These are phyloP conservation scores for Metarhizium robertsii DNA, from an alignment of 2,329 filamentous ascomycete genomes.

Conservation along the genomic window DNA sequence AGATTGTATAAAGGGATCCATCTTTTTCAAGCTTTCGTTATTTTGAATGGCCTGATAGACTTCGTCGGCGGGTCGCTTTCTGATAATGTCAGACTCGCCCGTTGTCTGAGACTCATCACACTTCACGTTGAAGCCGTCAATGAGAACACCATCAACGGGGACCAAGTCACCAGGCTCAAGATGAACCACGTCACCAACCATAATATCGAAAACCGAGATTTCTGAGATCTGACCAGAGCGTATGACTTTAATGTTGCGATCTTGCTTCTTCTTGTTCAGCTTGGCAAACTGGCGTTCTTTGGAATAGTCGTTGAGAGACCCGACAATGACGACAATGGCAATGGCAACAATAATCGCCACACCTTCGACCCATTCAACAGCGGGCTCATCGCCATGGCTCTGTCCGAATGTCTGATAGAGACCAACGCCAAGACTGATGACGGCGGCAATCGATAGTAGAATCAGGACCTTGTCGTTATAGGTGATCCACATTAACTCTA, in stretches of 20 bases:
- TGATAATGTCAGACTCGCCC: conserved; percentile 69
- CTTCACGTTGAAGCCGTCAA: conserved; percentile 64
- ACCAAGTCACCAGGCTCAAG: conserved; percentile 69
- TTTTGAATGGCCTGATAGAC: conserved; percentile 62
- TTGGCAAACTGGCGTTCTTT: conserved; percentile 74
- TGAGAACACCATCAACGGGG: conserved; percentile 64
- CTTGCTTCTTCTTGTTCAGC: conserved; percentile 70
- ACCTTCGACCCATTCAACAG: conserved; percentile 72
- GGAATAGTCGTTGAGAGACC: conserved; percentile 70
- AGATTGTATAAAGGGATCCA: conserved; percentile 81
- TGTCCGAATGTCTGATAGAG: conserved; percentile 65
- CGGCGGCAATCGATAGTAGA: conserved; percentile 59
- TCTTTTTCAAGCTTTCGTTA: conserved; percentile 56
- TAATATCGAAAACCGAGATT: conserved; percentile 58
- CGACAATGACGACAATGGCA: conserved; percentile 65
- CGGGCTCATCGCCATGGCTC: conserved; percentile 41
- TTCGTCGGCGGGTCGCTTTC: conserved; percentile 57
- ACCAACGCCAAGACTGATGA: conserved; percentile 64
- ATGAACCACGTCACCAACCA: conserved; percentile 62
- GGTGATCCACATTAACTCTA: conserved; percentile 71
- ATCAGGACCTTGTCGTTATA: conserved; percentile 79
- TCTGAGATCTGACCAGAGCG: conserved; percentile 63
- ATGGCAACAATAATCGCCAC: conserved; percentile 78
- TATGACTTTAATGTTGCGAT: conserved; percentile 61
- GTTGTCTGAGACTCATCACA: conserved; percentile 72